A percentile compares a stretch with the other conserved stretches of the same genome.
Evolutionary conservation across 345 rosid genomes (phyloP).

Genomic region (Bruguiera parviflora): DNA sequence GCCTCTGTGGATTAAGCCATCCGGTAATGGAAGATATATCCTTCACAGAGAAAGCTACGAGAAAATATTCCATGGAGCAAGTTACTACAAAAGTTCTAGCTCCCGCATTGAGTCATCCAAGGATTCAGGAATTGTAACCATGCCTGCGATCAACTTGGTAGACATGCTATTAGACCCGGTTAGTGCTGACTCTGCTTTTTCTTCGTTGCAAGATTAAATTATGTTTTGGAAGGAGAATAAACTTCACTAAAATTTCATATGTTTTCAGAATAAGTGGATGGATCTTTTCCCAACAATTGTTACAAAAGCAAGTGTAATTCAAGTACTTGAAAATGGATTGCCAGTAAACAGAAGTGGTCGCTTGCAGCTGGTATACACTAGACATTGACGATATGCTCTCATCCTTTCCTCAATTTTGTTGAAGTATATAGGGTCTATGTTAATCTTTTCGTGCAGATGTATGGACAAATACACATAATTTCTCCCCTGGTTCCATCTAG

Average conservation of each 20-base stretch:
- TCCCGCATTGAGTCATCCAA: conserved; percentile 66
- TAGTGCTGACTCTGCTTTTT: conserved; percentile 7
- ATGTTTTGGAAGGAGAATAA: background rate
- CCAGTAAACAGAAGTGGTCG: conserved; percentile 29
- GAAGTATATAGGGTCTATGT: background rate
- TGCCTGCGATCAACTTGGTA: conserved; percentile 41
- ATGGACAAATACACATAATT: conserved; percentile 54
- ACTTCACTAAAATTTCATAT: background rate
- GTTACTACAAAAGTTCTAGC: conserved; percentile 29
- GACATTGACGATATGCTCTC: background rate
- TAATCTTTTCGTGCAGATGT: conserved; percentile 38
- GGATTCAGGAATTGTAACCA: conserved; percentile 34
- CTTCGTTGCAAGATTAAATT: background rate
- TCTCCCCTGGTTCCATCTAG: conserved; percentile 72
- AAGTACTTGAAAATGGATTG: conserved; percentile 35
- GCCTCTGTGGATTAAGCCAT: conserved; percentile 52
- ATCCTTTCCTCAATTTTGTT: background rate
- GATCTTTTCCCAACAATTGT: conserved; percentile 70
- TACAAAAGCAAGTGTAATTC: conserved; percentile 41
- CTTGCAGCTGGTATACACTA: conserved; percentile 53
- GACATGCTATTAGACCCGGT: conserved; percentile 56
- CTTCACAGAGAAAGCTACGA: conserved; percentile 42
- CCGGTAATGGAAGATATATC: conserved; percentile 28
- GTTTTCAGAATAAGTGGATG: conserved; percentile 52
- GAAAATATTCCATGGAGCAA: conserved; percentile 26